Evolutionary conservation across 495 filamentous ascomycete genomes (phyloP).

Genomic region (Lasiosphaeriaceae sp.): DNA sequence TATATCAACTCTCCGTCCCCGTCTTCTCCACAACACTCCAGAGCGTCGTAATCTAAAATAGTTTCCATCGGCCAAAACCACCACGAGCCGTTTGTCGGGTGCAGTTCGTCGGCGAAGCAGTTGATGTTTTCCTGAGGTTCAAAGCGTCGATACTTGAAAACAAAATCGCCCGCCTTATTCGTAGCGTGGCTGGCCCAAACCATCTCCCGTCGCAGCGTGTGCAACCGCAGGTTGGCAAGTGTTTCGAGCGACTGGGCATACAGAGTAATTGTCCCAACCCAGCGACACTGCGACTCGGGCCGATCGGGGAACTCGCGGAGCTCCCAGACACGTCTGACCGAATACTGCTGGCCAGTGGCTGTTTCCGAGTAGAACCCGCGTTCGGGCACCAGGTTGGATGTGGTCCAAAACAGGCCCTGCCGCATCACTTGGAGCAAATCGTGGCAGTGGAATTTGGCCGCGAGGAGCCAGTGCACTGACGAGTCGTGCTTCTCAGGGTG

Average conservation of each 20-base stretch:
- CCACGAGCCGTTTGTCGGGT: background rate
- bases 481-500: background rate
- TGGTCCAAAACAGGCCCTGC: background rate
- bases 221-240: background rate
- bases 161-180: background rate
- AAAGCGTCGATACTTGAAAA: background rate
- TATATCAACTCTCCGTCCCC: too few relatives aligned
- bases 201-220: background rate
- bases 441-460: background rate
- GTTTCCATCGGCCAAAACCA: constrained; percentile 1
- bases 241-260: background rate
- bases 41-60: background rate
- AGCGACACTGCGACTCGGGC: background rate
- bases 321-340: background rate
- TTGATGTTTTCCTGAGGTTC: background rate
- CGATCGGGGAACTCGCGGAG: background rate
- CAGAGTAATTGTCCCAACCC: background rate
- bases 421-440: background rate
- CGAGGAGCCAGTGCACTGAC: background rate
- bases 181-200: background rate
- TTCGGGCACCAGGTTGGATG: background rate
- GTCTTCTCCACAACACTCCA: too few relatives aligned
- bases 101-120: background rate
- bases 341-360: background rate
- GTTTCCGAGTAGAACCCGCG: background rate